A percentile compares a stretch with the other conserved stretches of the same genome.
These are phyloP conservation scores for Eucalyptus albens DNA, from an alignment of 345 rosid species.

Conservation along the genomic window DNA sequence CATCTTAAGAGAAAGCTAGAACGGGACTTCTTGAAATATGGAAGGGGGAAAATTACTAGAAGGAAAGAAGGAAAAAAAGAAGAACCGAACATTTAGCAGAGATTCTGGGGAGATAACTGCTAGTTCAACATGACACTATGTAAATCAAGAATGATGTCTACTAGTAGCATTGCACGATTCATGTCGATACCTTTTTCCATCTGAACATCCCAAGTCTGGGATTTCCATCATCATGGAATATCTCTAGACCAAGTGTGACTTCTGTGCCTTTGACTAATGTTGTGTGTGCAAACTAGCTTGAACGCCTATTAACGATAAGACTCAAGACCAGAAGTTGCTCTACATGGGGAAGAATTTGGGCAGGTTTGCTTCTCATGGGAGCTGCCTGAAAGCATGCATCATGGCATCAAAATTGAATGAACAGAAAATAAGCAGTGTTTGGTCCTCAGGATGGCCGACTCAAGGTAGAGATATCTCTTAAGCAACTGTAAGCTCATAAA, in stretches of 20 bases:
- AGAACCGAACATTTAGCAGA: not conserved
- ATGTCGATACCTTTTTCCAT: not conserved
- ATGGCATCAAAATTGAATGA: not conserved
- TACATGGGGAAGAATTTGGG: not conserved
- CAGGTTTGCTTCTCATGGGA: not conserved
- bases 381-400: not conserved
- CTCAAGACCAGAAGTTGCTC: not conserved
- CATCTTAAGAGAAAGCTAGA: not conserved
- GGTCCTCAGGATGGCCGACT: not conserved
- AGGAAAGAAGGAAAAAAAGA: not conserved
- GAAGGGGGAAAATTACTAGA: not conserved
- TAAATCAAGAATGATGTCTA: not conserved
- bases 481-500: not conserved
- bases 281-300: not conserved
- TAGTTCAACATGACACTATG: not conserved
- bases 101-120: not conserved
- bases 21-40: not conserved
- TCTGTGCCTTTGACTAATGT: not conserved
- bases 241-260: not conserved
- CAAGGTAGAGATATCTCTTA: not conserved
- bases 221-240: not conserved
- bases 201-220: not conserved
- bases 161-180: not conserved
- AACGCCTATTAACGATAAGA: not conserved
- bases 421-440: not conserved